A percentile compares a stretch with the other conserved stretches of the same genome.
Conservation (phyloP, 768 basidiomycete genomes). For the Agaricus sinodeliciosus region DNA sequence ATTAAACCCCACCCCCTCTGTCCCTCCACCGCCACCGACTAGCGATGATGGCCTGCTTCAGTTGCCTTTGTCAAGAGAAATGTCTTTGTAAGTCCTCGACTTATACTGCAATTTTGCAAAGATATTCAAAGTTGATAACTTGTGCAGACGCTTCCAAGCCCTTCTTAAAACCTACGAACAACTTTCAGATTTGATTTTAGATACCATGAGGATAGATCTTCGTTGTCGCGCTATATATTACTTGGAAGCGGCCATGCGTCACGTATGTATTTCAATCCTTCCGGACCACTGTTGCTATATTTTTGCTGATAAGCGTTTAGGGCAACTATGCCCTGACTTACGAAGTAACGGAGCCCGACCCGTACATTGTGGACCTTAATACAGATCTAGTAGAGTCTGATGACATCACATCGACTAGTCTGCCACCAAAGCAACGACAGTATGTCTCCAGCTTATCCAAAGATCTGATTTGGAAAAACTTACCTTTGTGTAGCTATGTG, state of each 20-base stretch:
- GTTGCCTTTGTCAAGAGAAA: conserved; percentile 80
- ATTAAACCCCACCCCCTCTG: conserved; percentile 31
- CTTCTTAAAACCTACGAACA: conserved; percentile 88
- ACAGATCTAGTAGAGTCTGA: conserved; percentile 71
- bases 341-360: conserved; percentile 88
- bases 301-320: conserved; percentile 31
- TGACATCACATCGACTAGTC: conserved; percentile 53
- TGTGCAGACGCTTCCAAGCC: conserved; percentile 79
- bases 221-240: conserved; percentile 81
- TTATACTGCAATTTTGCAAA: not conserved
- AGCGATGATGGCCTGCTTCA: conserved; percentile 43
- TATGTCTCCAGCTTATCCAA: conserved; percentile 29
- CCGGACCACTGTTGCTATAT: not conserved
- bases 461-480: not conserved
- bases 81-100: conserved; percentile 65
- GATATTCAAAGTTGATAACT: not conserved
- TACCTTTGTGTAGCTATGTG: conserved; percentile 53
- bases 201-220: conserved; percentile 83
- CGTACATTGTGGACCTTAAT: conserved; percentile 83
- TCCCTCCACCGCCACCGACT: conserved; percentile 33
- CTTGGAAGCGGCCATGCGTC: conserved; percentile 70
- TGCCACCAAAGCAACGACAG: conserved; percentile 64
- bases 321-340: conserved; percentile 79
- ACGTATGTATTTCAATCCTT: conserved; percentile 38
- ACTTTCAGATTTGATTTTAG: conserved; percentile 78